phyloP scores from a whole-genome alignment of 2,329 filamentous ascomycete species.

The Drechslerella coelobrocha region DNA sequence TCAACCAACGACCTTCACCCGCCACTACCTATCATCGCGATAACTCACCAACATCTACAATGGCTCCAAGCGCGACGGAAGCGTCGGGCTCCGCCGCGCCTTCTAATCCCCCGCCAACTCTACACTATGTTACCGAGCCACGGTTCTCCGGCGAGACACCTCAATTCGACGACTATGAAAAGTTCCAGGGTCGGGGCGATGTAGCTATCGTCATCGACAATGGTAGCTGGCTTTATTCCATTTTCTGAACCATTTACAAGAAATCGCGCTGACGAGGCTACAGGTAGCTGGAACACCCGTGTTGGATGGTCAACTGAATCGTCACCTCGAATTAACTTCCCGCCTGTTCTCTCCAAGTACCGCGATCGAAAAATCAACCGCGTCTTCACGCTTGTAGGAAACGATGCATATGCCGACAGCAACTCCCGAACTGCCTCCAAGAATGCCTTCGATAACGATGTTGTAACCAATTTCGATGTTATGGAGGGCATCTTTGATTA shows the following conservation, averaged over 20 bases:
- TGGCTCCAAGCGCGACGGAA: slow-evolving; percentile 30
- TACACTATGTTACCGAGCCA: slow-evolving; percentile 69
- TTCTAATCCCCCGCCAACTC: slow-evolving; percentile 60
- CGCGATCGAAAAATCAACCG: slow-evolving; percentile 91
- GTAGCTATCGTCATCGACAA: slow-evolving; percentile 94
- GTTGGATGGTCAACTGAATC: slow-evolving; percentile 95
- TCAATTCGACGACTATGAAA: slow-evolving; percentile 56
- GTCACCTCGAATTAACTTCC: slow-evolving; percentile 77
- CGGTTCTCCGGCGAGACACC: slow-evolving; percentile 67
- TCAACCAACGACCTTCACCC: slow-evolving; percentile 16
- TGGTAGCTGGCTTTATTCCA: slow-evolving; percentile 65
- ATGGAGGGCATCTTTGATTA: slow-evolving; percentile 96
- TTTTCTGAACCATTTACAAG: slow-evolving; percentile 2
- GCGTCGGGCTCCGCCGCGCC: slow-evolving; percentile 1
- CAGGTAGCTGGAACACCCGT: slow-evolving; percentile 85
- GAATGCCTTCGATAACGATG: slow-evolving; percentile 88
- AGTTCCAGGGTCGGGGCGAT: slow-evolving; percentile 50
- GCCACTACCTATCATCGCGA: slow-evolving; percentile 1
- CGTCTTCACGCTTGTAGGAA: slow-evolving; percentile 89
- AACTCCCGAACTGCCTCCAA: slow-evolving; percentile 89
- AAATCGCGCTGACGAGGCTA: slow-evolving; percentile 47
- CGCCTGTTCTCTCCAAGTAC: slow-evolving; percentile 93
- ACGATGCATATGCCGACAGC: slow-evolving; percentile 92
- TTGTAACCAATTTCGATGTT: slow-evolving; percentile 97
- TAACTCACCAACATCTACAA: slow-evolving; percentile 1